Evolutionary conservation across 164 flowering plant species (phyloP).

Genomic region (grape (Vitis vinifera)): DNA sequence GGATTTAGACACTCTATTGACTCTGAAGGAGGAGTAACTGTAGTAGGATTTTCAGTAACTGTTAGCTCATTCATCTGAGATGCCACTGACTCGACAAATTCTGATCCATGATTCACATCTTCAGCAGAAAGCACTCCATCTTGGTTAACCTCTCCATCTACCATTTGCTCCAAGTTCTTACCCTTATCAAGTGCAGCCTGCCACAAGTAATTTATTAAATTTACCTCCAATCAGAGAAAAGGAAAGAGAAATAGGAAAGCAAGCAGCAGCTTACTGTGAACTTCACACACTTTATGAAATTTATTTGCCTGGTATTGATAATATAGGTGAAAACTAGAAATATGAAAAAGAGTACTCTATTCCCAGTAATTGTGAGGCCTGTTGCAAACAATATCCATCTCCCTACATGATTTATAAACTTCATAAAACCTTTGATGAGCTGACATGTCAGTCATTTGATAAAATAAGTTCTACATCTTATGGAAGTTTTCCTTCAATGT

Average conservation of each 20-base stretch:
- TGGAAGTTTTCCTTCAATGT: too few species aligned
- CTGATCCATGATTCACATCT: constrained; percentile 28
- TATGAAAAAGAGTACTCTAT: too few species aligned
- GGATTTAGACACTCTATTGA: constrained; percentile 38
- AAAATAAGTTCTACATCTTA: too few species aligned
- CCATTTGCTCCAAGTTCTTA: constrained; percentile 28
- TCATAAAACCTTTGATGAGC: too few species aligned
- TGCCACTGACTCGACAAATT: constrained; percentile 45
- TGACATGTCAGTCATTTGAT: too few species aligned
- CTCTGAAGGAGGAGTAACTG: constrained; percentile 23
- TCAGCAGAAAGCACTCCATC: constrained; percentile 34
- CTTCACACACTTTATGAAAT: neutral
- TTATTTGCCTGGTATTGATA: neutral
- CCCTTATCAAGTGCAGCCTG: constrained; percentile 83
- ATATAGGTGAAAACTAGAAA: neutral
- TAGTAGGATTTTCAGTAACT: constrained; percentile 45
- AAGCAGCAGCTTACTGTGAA: neutral
- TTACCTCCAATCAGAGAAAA: neutral
- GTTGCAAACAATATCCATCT: too few species aligned
- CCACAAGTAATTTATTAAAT: constrained; percentile 2
- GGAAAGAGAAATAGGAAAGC: constrained; percentile 7
- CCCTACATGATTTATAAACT: too few species aligned
- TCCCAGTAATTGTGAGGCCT: too few species aligned
- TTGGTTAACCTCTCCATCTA: constrained; percentile 21
- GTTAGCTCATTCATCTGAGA: constrained; percentile 57